Conservation (phyloP, 2,329 filamentous ascomycete species). For the Alternaria triticina region DNA sequence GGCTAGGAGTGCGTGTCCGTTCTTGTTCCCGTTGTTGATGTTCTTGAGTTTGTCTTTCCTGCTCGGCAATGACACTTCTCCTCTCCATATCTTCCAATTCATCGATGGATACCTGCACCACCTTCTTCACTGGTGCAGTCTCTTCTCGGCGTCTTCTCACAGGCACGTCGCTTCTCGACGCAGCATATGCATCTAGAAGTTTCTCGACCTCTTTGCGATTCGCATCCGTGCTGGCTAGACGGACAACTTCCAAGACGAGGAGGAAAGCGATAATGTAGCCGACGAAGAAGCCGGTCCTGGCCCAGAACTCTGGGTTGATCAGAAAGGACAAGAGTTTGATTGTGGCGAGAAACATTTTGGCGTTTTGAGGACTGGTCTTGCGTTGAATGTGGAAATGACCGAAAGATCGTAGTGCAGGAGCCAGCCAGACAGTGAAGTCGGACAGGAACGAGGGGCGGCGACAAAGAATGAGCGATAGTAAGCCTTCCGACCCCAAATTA, state of each 20-base stretch:
- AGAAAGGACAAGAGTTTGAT: conserved; percentile 18
- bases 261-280: conserved; percentile 29
- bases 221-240: conserved; percentile 27
- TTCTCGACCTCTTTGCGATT: conserved; percentile 32
- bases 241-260: conserved; percentile 28
- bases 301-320: conserved; percentile 19
- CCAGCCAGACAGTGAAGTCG: not conserved
- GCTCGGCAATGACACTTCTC: not conserved
- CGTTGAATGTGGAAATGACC: not conserved
- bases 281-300: conserved; percentile 28
- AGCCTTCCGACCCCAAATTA: not conserved
- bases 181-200: conserved; percentile 27
- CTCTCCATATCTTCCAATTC: conserved; percentile 10
- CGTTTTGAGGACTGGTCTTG: not conserved
- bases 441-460: not conserved
- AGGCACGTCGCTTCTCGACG: conserved; percentile 4
- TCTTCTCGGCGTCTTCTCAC: conserved; percentile 1
- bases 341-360: not conserved
- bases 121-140: not conserved
- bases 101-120: not conserved
- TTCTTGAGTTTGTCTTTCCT: not conserved
- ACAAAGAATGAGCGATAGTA: not conserved
- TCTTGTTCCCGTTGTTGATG: not conserved
- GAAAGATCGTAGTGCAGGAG: not conserved
- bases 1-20: conserved; percentile 9